Percentiles rank a stretch among this genome's conserved stretches.
These are phyloP conservation scores for Elsinoe batatas DNA, from an alignment of 2,329 filamentous ascomycete species.

Conservation along the genomic window DNA sequence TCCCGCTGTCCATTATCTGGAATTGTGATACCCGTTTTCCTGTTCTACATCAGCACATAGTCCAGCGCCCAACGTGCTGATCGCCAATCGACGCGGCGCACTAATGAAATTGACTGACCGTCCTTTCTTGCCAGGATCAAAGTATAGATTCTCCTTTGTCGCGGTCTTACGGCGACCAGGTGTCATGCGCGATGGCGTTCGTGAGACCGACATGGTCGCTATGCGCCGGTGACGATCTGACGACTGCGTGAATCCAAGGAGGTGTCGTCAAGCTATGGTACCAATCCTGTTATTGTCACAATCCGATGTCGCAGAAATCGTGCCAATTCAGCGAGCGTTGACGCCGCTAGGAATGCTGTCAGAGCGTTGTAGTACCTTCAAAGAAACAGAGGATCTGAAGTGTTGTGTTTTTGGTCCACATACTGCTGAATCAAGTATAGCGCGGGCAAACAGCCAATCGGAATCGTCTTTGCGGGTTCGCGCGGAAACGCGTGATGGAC, in stretches of 20 bases:
- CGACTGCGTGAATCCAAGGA: background rate
- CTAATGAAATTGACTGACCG: conserved; percentile 8
- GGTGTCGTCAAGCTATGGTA: no score
- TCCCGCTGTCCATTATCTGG: conserved; percentile 72
- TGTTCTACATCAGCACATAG: conserved; percentile 31
- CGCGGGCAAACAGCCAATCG: background rate
- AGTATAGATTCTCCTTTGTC: conserved; percentile 18
- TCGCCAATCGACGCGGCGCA: background rate
- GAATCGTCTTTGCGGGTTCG: background rate
- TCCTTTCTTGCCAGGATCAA: conserved; percentile 17
- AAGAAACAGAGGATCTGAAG: background rate
- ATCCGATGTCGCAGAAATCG: no score
- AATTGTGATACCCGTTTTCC: conserved; percentile 81
- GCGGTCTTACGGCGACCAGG: conserved; percentile 16
- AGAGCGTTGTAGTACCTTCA: background rate
- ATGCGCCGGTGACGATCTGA: background rate
- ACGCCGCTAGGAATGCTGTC: background rate
- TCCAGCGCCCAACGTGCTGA: conserved; percentile 11
- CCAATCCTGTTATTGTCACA: no score
- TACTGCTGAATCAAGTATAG: background rate
- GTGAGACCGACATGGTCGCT: background rate
- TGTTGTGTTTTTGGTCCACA: background rate
- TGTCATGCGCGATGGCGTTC: conserved; percentile 12
- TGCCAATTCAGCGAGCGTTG: background rate
- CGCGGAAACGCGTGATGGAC: background rate